Evolutionary conservation across 2,329 filamentous ascomycete species (phyloP), one percentile per base, ranked within the genome.

Genomic region (Calonectria pauciramosa): DNA sequence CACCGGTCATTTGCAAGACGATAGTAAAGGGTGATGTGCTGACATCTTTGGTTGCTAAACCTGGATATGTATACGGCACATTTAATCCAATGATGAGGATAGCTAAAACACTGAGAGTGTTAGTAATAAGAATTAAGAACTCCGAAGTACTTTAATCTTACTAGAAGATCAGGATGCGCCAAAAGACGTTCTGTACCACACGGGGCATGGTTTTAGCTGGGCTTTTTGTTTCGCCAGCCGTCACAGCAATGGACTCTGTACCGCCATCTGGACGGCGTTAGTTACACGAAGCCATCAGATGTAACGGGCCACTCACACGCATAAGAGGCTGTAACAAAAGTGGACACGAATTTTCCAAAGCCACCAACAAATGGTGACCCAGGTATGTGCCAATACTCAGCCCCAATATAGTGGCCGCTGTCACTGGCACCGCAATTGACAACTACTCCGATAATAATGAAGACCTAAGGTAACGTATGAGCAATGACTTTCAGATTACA

Each of bases 171-270:
- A 91, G 75, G 68, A 92, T 91, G 4, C 91, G 89, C 90, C 90
- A 93, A 79, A 93, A 93, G 49, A 93, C 91, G 71, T 93, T 93
- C 76, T 91, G 91, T 52, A 93, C 90, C 3, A 93, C 92, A 4
- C 88, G 87, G 1, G 92, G 92, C 36, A 94, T 84, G 72, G 88
- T 93, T 75, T 88, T 88, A 23, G 90, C 87, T 0, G 92, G 92
- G 77, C 93, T 88, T 77, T 90, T 91, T 2, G 92, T 93, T 82
- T 94, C 92, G 52, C 92, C 92, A 0, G 92, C 92, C 0, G 92
- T 93, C 71, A 93, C 91, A 64, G 91, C 91, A 66, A 93, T 92
- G 41, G 89, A 91, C 82, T 93, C 92, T 3, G 91, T 93, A 68
- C 91, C 92, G 44, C 83, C 83, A 52, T 84, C 83, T 84, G 11